phyloP scores from a whole-genome alignment of 495 filamentous ascomycete genomes.

The Jackrogersella minutella region DNA sequence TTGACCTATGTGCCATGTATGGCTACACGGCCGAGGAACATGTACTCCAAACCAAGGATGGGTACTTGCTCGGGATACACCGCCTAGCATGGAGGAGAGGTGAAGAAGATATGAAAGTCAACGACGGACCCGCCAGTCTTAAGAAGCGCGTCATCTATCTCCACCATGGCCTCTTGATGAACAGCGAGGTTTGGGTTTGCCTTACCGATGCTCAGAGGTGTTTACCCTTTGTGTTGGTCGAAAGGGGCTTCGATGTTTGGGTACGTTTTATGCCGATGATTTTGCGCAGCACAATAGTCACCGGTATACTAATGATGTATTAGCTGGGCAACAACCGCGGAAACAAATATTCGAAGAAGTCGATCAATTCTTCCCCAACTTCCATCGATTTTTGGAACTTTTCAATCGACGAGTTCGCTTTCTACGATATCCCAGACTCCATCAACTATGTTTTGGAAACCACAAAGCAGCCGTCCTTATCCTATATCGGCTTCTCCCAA shows the following conservation, averaged over 20 bases:
- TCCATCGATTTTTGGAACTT: conserved; percentile 92
- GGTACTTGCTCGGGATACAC: conserved; percentile 91
- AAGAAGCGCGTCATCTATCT: conserved; percentile 91
- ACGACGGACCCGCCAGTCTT: conserved; percentile 71
- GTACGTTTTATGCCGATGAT: conserved; percentile 52
- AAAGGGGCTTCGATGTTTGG: conserved; percentile 97
- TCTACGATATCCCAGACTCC: conserved; percentile 94
- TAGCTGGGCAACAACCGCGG: conserved; percentile 94
- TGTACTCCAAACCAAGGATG: conserved; percentile 91
- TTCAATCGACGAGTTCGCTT: conserved; percentile 96
- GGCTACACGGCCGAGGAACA: conserved; percentile 96
- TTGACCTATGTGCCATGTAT: conserved; percentile 86
- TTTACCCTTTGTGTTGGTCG: conserved; percentile 88
- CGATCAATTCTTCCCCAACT: conserved; percentile 72
- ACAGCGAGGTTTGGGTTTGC: conserved; percentile 98
- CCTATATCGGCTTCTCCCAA: conserved; percentile 96
- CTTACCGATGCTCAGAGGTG: conserved; percentile 84
- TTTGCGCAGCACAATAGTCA: not conserved
- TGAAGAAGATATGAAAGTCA: conserved; percentile 77
- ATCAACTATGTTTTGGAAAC: conserved; percentile 90
- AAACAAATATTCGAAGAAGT: conserved; percentile 99
- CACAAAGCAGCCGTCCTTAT: conserved; percentile 83
- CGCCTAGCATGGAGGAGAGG: conserved; percentile 82
- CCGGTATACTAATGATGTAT: conserved; percentile 12
- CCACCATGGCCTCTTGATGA: conserved; percentile 97